phyloP scores from a whole-genome alignment of 352 stramenopile species.

The Phytopythium cucurbitacearum region DNA sequence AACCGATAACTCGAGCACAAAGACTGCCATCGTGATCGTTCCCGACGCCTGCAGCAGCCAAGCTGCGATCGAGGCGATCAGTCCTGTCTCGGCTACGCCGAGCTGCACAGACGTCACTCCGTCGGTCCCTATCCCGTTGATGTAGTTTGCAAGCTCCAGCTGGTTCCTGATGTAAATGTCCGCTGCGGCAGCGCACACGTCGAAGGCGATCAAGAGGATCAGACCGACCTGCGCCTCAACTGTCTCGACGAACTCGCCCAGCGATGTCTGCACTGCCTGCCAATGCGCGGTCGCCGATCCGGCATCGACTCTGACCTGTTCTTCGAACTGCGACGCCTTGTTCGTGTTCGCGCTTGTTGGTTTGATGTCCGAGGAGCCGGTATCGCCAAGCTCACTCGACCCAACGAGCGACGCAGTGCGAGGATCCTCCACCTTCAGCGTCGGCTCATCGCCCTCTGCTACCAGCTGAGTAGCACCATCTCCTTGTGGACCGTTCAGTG shows the following conservation, averaged over 20 bases:
- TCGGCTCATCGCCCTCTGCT: no score
- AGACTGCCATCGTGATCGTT: constrained; percentile 58
- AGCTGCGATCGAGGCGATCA: constrained; percentile 12
- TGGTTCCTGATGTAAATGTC: constrained; percentile 33
- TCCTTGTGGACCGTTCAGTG: no score
- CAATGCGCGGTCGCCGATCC: neutral
- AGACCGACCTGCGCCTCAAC: constrained; percentile 44
- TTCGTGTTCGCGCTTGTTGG: neutral
- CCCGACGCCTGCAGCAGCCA: constrained; percentile 48
- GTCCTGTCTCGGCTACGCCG: neutral
- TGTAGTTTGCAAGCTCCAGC: constrained; percentile 18
- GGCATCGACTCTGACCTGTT: neutral
- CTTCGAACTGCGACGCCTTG: no score
- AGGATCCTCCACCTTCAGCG: no score
- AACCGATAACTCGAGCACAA: constrained; percentile 48
- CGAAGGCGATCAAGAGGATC: constrained; percentile 43
- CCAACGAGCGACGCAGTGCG: no score
- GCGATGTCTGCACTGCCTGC: constrained; percentile 1
- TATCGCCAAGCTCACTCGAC: no score
- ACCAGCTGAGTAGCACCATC: no score
- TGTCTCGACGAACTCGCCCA: constrained; percentile 47
- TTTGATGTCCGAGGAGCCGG: no score
- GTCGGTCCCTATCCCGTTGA: constrained; percentile 4
- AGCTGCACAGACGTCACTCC: neutral
- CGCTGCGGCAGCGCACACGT: constrained; percentile 34